These are phyloP conservation scores for Remersonia thermophila DNA, from an alignment of 2,329 filamentous ascomycete species.

Conservation along the genomic window DNA sequence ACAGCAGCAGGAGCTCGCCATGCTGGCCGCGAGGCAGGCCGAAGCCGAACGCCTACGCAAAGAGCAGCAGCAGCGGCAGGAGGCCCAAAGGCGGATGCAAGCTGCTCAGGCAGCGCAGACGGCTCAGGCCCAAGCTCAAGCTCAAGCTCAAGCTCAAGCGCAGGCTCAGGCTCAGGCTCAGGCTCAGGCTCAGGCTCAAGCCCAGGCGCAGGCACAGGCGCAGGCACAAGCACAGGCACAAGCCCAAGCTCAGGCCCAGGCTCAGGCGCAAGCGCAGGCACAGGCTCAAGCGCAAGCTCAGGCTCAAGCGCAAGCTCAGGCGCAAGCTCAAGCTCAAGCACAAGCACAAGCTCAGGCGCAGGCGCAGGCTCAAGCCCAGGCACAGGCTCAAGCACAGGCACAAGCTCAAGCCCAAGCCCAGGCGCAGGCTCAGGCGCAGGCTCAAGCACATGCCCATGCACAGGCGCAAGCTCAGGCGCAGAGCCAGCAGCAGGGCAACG, in stretches of 20 bases:
- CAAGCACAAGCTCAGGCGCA: conserved; percentile 13
- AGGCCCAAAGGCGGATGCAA: conserved; percentile 17
- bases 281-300: background rate
- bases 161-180: conserved; percentile 1
- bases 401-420: conserved; percentile 19
- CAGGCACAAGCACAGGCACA: conserved; percentile 14
- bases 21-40: conserved; percentile 22
- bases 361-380: conserved; percentile 14
- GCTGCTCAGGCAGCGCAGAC: conserved; percentile 9
- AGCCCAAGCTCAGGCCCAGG: conserved; percentile 21
- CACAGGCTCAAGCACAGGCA: conserved; percentile 8
- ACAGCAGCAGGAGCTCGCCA: conserved; percentile 29
- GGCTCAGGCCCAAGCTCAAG: conserved; percentile 13
- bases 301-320: conserved; percentile 1
- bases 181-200: conserved; percentile 10
- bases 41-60: conserved; percentile 33
- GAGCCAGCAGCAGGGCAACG: conserved; percentile 19
- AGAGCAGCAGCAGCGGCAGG: conserved; percentile 24
- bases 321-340: conserved; percentile 17
- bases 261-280: too few relatives aligned
- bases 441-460: conserved; percentile 16
- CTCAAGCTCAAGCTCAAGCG: background rate
- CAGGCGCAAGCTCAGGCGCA: conserved; percentile 18
- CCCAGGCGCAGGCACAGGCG: conserved; percentile 11
- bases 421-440: conserved; percentile 19